Percentiles rank a stretch among this genome's conserved stretches.
Evolutionary conservation across 495 filamentous ascomycete species (phyloP).

Genomic region (Penicillium alfredii): DNA sequence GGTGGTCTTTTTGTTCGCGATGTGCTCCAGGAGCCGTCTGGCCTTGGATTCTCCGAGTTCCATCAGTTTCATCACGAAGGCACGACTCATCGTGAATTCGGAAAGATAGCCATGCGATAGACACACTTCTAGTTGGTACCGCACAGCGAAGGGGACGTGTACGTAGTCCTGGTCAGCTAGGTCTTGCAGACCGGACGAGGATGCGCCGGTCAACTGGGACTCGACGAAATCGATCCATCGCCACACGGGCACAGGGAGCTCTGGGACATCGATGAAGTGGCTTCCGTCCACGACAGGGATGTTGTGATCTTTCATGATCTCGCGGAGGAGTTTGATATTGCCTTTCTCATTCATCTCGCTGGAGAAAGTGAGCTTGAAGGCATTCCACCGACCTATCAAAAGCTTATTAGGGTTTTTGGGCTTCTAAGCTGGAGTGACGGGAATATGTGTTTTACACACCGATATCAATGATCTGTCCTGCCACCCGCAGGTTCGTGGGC

Average conservation of each 20-base stretch:
- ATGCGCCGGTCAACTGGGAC: constrained; percentile 2
- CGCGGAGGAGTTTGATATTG: constrained; percentile 39
- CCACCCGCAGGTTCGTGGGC: constrained; percentile 51
- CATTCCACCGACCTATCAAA: constrained; percentile 36
- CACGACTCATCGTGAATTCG: constrained; percentile 61
- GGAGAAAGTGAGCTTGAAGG: constrained; percentile 30
- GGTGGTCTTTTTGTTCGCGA: constrained; percentile 51
- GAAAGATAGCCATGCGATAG: constrained; percentile 74
- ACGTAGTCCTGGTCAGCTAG: constrained; percentile 31
- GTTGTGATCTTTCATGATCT: constrained; percentile 69
- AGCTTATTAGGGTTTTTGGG: no score
- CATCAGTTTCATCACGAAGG: constrained; percentile 59
- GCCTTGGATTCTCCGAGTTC: constrained; percentile 44
- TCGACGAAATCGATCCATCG: constrained; percentile 46
- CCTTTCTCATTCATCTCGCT: constrained; percentile 22
- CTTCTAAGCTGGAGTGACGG: no score
- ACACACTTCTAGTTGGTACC: constrained; percentile 91
- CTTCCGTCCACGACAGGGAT: constrained; percentile 39
- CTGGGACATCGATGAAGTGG: constrained; percentile 13
- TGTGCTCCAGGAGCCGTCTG: constrained; percentile 54
- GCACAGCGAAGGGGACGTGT: constrained; percentile 61
- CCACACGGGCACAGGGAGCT: constrained; percentile 42
- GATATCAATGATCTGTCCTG: constrained; percentile 62
- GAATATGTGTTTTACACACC: constrained; percentile 48
- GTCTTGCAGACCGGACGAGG: constrained; percentile 27